A percentile compares a stretch with the other conserved stretches of the same genome.
Conservation (phyloP, 1,284 basidiomycete species). For the Pseudozyma pruni region DNA sequence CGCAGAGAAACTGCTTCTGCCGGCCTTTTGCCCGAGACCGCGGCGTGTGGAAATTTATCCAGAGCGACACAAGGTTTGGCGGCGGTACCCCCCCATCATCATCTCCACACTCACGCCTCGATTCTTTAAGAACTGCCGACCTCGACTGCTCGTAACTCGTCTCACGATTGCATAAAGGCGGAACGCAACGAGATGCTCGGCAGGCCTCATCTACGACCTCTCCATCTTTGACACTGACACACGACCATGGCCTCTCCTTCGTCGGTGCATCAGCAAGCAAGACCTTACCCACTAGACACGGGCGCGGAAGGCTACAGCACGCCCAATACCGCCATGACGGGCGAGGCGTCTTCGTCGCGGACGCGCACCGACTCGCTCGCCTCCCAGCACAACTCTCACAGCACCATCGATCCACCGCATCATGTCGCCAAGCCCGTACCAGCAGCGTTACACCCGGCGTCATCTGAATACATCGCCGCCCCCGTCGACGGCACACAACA, state of each 20-base stretch:
- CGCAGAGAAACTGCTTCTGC: background rate
- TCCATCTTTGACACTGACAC: background rate
- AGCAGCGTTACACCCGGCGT: background rate
- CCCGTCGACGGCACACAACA: background rate
- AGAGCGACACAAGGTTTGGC: too few relatives aligned
- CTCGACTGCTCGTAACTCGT: too few relatives aligned
- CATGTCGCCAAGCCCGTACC: background rate
- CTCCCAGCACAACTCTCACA: conserved; percentile 19
- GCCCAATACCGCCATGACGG: conserved; percentile 23
- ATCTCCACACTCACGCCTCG: too few relatives aligned
- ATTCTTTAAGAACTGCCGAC: too few relatives aligned
- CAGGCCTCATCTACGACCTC: too few relatives aligned
- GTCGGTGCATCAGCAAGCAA: background rate
- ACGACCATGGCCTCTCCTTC: conserved; percentile 7
- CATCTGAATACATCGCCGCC: background rate
- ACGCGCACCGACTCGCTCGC: conserved; percentile 27
- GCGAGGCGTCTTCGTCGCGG: conserved; percentile 18
- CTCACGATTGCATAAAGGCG: too few relatives aligned
- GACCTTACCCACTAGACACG: background rate
- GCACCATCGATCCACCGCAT: conserved; percentile 20
- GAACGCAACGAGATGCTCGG: too few relatives aligned
- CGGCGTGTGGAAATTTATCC: too few relatives aligned
- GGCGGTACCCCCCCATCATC: too few relatives aligned
- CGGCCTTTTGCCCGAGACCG: conserved; percentile 5
- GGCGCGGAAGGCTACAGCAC: conserved; percentile 5